Base-by-base conservation (phyloP, 495 filamentous ascomycete genomes). In the Copromyces sp. region DNA sequence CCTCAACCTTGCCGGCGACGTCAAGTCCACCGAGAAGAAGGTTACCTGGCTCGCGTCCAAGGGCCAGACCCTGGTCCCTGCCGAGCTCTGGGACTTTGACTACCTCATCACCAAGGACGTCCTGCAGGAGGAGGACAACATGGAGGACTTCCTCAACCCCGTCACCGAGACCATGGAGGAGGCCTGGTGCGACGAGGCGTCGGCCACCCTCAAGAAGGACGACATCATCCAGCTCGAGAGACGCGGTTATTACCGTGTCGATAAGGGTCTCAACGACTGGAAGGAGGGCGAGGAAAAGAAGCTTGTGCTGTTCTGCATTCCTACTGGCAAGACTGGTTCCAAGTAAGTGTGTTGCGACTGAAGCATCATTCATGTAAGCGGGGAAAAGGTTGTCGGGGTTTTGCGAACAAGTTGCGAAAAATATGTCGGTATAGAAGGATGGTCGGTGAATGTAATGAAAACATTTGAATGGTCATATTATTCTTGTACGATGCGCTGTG, bases 201-300 rank as follows among this genome's bases (percentile, higher is more conserved):
- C 97, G 0, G 86, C 88, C 3, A 84, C 87, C 59, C 82, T 97
- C 70, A 91, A 91, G 84, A 89, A 88, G 80, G 92, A 91, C 76
- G 92, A 95, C 75, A 93, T 98, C 71, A 92, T 98, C 74, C 94
- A 97, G 85, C 93, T 98, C 74, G 94, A 98, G 86, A 87, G 94
- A 59, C 94, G 94, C 81, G 94, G 94, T 14, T 98, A 92, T 84
- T 97, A 93, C 83, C 86, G 94, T 35, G 85, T 94, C 29, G 94
- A 97, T 81, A 85, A 84, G 78, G 84, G 82, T 2, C 77, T 81
- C 9, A 69, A 45, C 40, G 81, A 83, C 71, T 84, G 83, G 76
- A 78, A 81, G 35, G 82, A 84, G 24, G 83, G 80, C 20, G 79
- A 80, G 73, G 83, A 84, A 65, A 85, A 86, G 79, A 87, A 89